Evolutionary conservation across 1,284 basidiomycete species (phyloP), one percentile per base, ranked within the genome.

Genomic region (Tylopilus orsonianus): DNA sequence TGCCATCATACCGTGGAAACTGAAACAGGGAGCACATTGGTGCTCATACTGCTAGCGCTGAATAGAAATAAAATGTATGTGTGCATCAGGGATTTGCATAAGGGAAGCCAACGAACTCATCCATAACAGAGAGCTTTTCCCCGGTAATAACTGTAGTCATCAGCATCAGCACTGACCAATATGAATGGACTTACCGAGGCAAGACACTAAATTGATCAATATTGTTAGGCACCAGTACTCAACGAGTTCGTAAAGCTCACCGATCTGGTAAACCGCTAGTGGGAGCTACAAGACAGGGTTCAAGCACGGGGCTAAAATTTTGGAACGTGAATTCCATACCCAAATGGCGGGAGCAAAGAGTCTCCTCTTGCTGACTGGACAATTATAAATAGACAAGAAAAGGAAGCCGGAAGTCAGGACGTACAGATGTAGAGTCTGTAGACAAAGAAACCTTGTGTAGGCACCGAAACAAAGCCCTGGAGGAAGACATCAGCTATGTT

Each of bases 381-480:
- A 0, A 2, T 2, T 7, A 14, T 57, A 26, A 57, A 29, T 12
- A 13, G 29, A 19, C 3, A 19, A 4, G 1, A 5, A 4, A 33
- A 35, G 18, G 4, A 1, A 20, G 7, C 6, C 2, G 5, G 18
- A 26, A 1, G 13, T 22, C 2, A 13, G 20, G 8, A 42, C 52
- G 5, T n/a, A 56, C 54, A 52, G 18, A 42, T 3, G 13, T 61
- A 57, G 10, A 57, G 38, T 10, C 58, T 42, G 27, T 54, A 24
- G 9, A 57, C 20, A 13, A 58, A 60, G 40, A 46, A 58, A 0
- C 44, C 45, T 24, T 62, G 57, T 2, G 55, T 44, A 13, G 7
- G 5, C 14, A 55, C 14, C 16, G 55, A 33, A 18, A 41, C 36
- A 16, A 52, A 0, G 4, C 12, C 10, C 59, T 62, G 13, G 5